These are phyloP conservation scores for Colletotrichum echinochloae DNA, from an alignment of 2,329 filamentous ascomycete genomes.

Conservation along the genomic window DNA sequence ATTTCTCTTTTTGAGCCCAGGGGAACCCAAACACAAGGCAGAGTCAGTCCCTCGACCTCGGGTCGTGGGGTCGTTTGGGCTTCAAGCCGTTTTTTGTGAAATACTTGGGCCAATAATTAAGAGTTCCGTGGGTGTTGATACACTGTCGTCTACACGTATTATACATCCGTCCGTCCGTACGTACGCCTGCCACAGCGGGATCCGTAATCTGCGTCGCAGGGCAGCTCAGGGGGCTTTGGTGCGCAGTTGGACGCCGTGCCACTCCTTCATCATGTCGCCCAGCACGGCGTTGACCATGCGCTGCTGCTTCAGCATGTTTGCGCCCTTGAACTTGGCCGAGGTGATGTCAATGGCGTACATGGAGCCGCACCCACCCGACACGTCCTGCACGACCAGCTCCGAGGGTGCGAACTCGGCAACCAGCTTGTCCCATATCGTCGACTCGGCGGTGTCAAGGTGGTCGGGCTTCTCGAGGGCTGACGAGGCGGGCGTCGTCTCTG, in stretches of 20 bases:
- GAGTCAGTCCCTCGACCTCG: not conserved
- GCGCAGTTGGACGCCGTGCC: conserved; percentile 86
- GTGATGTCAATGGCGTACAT: conserved; percentile 89
- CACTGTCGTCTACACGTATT: conserved; percentile 26
- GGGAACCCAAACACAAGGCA: not conserved
- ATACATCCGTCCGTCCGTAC: conserved; percentile 15
- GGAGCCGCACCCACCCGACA: conserved; percentile 85
- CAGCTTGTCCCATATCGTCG: conserved; percentile 68
- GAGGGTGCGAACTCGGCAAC: conserved; percentile 62
- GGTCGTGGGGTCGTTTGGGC: not conserved
- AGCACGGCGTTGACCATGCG: conserved; percentile 81
- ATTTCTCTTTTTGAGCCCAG: not conserved
- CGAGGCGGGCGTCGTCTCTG: conserved; percentile 15
- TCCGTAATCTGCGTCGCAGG: not conserved
- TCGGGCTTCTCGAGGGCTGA: conserved; percentile 57
- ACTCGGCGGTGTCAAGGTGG: conserved; percentile 67
- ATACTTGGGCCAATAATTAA: conserved; percentile 1
- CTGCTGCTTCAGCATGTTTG: conserved; percentile 83
- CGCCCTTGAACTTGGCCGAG: conserved; percentile 76
- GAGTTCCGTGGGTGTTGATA: conserved; percentile 15
- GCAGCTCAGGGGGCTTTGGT: conserved; percentile 67
- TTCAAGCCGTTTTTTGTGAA: not conserved
- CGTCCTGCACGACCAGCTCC: conserved; percentile 76
- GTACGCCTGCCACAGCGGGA: too few relatives aligned
- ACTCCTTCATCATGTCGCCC: conserved; percentile 79